These are phyloP conservation scores for Plasmodium inui DNA, from an alignment of 169 alveolate genomes.

Conservation along the genomic window DNA sequence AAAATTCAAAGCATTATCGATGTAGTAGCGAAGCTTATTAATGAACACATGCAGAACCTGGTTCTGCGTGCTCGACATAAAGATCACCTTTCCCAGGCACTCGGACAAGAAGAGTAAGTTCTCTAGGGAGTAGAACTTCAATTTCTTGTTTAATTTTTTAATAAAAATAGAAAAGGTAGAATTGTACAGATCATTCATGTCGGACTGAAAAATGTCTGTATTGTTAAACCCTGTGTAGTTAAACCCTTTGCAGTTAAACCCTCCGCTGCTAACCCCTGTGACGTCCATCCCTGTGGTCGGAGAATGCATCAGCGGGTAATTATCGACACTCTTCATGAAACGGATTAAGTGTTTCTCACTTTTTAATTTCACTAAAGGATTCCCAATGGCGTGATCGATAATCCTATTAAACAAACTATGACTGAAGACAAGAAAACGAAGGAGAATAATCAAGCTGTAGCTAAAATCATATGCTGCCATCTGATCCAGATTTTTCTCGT, in stretches of 20 bases:
- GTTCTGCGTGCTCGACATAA: constrained; percentile 57
- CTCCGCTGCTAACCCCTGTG: neutral
- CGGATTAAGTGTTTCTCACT: constrained; percentile 24
- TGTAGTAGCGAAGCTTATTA: constrained; percentile 41
- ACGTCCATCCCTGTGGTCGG: neutral
- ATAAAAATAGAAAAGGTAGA: constrained; percentile 41
- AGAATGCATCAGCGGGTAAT: constrained; percentile 18
- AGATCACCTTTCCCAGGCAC: constrained; percentile 38
- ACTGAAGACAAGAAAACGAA: constrained; percentile 19
- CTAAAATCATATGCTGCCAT: constrained; percentile 62
- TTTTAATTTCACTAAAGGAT: constrained; percentile 37
- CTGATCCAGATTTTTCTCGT: constrained; percentile 13
- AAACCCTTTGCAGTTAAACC: no score
- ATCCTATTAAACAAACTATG: constrained; percentile 45
- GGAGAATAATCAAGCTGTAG: constrained; percentile 38
- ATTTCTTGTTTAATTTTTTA: constrained; percentile 19
- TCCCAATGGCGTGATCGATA: constrained; percentile 9
- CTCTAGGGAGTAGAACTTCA: constrained; percentile 7
- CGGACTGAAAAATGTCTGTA: constrained; percentile 9
- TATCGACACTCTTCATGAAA: constrained; percentile 56
- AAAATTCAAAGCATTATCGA: constrained; percentile 5
- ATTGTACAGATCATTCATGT: constrained; percentile 40
- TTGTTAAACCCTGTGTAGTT: neutral
- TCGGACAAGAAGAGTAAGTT: constrained; percentile 52
- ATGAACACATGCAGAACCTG: constrained; percentile 40